phyloP scores from a whole-genome alignment of 495 filamentous ascomycete genomes.

The Aspergillus sclerotioniger region DNA sequence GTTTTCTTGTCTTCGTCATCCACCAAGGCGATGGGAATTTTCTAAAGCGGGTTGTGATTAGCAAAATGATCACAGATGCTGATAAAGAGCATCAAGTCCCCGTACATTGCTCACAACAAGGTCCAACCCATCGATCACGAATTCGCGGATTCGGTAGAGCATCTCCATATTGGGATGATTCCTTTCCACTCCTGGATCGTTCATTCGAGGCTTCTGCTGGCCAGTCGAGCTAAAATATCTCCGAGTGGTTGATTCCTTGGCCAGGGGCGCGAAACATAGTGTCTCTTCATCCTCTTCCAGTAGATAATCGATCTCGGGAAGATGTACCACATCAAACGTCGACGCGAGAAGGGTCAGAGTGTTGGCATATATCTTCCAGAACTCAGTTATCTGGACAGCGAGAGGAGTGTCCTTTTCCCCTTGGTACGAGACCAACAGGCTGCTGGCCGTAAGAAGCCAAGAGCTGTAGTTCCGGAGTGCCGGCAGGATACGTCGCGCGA shows the following conservation, averaged over 20 bases:
- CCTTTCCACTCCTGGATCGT: slow-evolving; percentile 54
- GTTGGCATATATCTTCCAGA: slow-evolving; percentile 71
- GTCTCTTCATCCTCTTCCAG: slow-evolving; percentile 76
- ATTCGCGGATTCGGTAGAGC: slow-evolving; percentile 64
- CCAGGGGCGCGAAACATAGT: slow-evolving; percentile 69
- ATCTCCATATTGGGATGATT: slow-evolving; percentile 67
- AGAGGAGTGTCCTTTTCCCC: slow-evolving; percentile 57
- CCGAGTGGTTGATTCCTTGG: slow-evolving; percentile 46
- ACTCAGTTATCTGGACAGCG: slow-evolving; percentile 57
- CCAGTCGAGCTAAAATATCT: slow-evolving; percentile 46
- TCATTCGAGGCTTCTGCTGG: slow-evolving; percentile 53
- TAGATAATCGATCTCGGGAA: slow-evolving; percentile 63
- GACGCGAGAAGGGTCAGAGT: slow-evolving; percentile 62
- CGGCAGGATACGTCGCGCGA: slow-evolving; percentile 65
- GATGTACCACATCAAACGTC: slow-evolving; percentile 55
- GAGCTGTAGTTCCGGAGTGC: slow-evolving; percentile 70
- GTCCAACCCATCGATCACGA: slow-evolving; percentile 63
- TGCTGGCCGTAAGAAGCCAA: slow-evolving; percentile 60
- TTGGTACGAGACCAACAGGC: slow-evolving; percentile 50
- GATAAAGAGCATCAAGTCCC: neutral
- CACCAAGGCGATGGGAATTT: slow-evolving; percentile 46
- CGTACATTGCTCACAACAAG: slow-evolving; percentile 55
- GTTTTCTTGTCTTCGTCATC: slow-evolving; percentile 49
- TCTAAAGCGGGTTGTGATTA: slow-evolving; percentile 25
- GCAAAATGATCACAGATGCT: neutral